These are phyloP conservation scores for Lactarius hatsudake DNA, from an alignment of 768 basidiomycete species.

Conservation along the genomic window DNA sequence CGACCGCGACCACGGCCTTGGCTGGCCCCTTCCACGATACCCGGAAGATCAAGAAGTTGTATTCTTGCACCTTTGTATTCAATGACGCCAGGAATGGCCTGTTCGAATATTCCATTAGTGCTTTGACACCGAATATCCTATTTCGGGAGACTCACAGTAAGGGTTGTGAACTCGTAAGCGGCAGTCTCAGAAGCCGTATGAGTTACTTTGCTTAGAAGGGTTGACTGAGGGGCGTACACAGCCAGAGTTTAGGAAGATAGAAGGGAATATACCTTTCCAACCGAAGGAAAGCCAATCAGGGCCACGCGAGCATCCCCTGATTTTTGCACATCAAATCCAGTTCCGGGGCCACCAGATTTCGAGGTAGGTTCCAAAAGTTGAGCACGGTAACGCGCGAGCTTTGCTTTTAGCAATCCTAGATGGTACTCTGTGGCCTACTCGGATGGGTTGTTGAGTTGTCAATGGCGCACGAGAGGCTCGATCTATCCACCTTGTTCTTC, in stretches of 20 bases:
- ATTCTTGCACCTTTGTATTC: constrained; percentile 94
- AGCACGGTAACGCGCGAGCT: constrained; percentile 89
- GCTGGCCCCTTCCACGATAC: constrained; percentile 92
- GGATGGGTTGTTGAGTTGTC: constrained; percentile 8
- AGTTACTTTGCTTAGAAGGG: constrained; percentile 87
- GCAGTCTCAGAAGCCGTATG: constrained; percentile 87
- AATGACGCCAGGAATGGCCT: constrained; percentile 97
- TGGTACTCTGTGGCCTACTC: constrained; percentile 89
- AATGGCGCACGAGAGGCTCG: neutral
- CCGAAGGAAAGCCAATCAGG: constrained; percentile 93
- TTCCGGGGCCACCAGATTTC: constrained; percentile 77
- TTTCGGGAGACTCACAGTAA: constrained; percentile 53
- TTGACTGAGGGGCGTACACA: constrained; percentile 55
- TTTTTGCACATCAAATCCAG: constrained; percentile 87
- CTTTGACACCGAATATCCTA: neutral
- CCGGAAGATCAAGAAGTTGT: constrained; percentile 92
- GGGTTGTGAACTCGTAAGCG: constrained; percentile 93
- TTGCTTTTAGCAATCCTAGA: constrained; percentile 90
- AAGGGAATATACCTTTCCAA: constrained; percentile 63
- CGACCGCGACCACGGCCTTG: constrained; percentile 90
- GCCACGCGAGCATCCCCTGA: constrained; percentile 89
- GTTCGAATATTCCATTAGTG: neutral
- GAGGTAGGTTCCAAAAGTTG: constrained; percentile 89
- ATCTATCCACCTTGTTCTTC: constrained; percentile 83
- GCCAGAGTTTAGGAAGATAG: neutral